Conservation (phyloP, 2,329 filamentous ascomycete species). For the Amesomyces nigricolor region DNA sequence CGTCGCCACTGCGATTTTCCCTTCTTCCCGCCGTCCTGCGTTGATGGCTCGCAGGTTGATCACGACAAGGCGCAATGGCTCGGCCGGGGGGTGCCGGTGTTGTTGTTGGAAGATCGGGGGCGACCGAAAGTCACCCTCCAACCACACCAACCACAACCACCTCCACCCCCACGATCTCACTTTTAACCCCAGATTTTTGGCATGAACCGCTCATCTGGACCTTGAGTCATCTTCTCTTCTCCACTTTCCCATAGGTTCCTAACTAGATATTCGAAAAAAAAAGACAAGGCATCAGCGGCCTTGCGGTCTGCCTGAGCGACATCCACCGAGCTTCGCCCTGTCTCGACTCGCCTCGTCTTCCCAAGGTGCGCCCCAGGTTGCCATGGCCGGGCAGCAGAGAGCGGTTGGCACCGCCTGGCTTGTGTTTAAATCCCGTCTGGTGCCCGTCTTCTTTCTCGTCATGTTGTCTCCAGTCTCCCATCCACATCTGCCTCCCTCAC, state of each 20-base stretch:
- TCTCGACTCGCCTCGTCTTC: neutral
- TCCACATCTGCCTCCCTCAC: neutral
- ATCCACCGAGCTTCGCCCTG: slow-evolving; percentile 13
- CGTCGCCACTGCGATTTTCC: too few relatives aligned
- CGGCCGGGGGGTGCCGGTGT: too few relatives aligned
- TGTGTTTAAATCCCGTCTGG: neutral
- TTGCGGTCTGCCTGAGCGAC: slow-evolving; percentile 18
- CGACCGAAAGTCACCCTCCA: too few relatives aligned
- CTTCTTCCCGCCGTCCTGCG: too few relatives aligned
- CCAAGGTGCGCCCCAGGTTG: neutral
- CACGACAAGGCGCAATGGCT: too few relatives aligned
- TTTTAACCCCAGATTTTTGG: neutral
- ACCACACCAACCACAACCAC: too few relatives aligned
- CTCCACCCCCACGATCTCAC: too few relatives aligned
- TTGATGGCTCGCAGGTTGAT: too few relatives aligned
- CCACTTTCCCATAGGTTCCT: slow-evolving; percentile 11
- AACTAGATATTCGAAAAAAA: neutral
- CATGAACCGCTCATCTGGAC: neutral
- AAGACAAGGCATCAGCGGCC: slow-evolving; percentile 12
- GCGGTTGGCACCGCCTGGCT: neutral
- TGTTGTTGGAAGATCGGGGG: too few relatives aligned
- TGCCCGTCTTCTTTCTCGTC: neutral
- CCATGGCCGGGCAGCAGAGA: neutral
- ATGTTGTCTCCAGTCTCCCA: neutral
- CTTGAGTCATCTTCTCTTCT: slow-evolving; percentile 14